Evolutionary conservation across 2,329 filamentous ascomycete species (phyloP).

Genomic region (Mariannaea elegans): DNA sequence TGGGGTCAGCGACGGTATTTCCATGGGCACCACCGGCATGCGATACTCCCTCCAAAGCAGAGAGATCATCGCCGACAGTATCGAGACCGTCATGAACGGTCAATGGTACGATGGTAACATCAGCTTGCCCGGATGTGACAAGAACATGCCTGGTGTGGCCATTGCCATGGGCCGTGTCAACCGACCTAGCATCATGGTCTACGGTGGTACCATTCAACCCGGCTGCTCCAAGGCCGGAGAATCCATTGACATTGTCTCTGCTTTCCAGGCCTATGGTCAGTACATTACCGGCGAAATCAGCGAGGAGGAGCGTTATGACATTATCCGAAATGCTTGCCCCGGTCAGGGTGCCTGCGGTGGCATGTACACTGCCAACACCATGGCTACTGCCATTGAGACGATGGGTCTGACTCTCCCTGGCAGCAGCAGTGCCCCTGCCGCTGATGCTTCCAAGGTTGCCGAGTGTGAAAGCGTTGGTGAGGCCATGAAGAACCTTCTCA

Average conservation of each 20-base stretch:
- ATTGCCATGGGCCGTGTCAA: constrained; percentile 97
- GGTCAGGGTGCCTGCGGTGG: constrained; percentile 76
- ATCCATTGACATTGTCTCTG: constrained; percentile 92
- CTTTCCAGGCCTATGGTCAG: constrained; percentile 97
- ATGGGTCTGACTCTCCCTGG: constrained; percentile 90
- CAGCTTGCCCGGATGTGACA: constrained; percentile 96
- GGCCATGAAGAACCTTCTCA: constrained; percentile 78
- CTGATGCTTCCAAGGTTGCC: constrained; percentile 73
- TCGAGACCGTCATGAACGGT: constrained; percentile 98
- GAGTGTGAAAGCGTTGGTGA: constrained; percentile 78
- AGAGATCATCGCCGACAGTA: constrained; percentile 96
- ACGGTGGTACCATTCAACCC: constrained; percentile 92
- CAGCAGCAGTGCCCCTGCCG: constrained; percentile 81
- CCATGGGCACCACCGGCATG: constrained; percentile 98
- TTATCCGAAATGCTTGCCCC: constrained; percentile 87
- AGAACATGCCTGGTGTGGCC: constrained; percentile 96
- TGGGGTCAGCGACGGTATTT: constrained; percentile 96
- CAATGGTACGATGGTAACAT: constrained; percentile 99
- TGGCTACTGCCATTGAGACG: constrained; percentile 90
- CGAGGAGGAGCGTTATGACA: constrained; percentile 91
- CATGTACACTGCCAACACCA: constrained; percentile 95
- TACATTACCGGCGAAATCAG: constrained; percentile 91
- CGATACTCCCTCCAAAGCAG: constrained; percentile 92
- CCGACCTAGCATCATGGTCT: constrained; percentile 95
- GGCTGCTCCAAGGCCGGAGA: constrained; percentile 82